Evolutionary conservation across 192 early-diverging fungal genomes (phyloP).

Genomic region (Allomyces javanicus): DNA sequence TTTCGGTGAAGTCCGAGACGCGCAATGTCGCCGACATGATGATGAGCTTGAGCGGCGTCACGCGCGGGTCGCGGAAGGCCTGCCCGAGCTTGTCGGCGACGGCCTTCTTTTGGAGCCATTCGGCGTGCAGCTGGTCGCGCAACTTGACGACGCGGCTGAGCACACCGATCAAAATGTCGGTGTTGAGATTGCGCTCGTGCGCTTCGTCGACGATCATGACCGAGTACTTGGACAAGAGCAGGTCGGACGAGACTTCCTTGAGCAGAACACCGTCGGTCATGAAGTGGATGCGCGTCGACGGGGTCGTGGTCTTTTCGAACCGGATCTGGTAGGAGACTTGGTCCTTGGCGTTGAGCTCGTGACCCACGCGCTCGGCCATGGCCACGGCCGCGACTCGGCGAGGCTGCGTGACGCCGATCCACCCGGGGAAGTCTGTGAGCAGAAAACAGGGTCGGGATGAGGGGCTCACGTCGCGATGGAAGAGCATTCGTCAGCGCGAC

Average conservation of each 20-base stretch:
- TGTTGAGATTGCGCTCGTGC: constrained; percentile 93
- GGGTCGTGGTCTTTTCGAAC: constrained; percentile 64
- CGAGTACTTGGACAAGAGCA: constrained; percentile 82
- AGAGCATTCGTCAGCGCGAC: no score
- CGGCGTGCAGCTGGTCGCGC: constrained; percentile 38
- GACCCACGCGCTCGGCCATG: constrained; percentile 83
- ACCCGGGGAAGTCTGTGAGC: constrained; percentile 45
- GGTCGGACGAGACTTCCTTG: constrained; percentile 70
- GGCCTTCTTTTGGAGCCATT: constrained; percentile 19
- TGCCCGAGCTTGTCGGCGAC: constrained; percentile 8
- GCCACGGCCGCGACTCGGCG: constrained; percentile 90
- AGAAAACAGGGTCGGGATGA: constrained; percentile 18
- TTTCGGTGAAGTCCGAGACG: constrained; percentile 88
- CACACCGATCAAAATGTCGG: constrained; percentile 94
- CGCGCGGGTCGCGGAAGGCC: neutral
- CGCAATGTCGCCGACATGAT: constrained; percentile 97
- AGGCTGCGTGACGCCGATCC: constrained; percentile 96
- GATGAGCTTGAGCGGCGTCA: constrained; percentile 62
- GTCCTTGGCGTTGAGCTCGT: constrained; percentile 62
- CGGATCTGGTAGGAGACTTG: constrained; percentile 52
- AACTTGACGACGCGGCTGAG: constrained; percentile 71
- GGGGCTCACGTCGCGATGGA: no score
- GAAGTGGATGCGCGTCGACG: constrained; percentile 79
- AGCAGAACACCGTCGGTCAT: constrained; percentile 99
- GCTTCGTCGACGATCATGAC: constrained; percentile 97